phyloP scores from a whole-genome alignment of 106 monocot species.

The Acorus gramineus region DNA sequence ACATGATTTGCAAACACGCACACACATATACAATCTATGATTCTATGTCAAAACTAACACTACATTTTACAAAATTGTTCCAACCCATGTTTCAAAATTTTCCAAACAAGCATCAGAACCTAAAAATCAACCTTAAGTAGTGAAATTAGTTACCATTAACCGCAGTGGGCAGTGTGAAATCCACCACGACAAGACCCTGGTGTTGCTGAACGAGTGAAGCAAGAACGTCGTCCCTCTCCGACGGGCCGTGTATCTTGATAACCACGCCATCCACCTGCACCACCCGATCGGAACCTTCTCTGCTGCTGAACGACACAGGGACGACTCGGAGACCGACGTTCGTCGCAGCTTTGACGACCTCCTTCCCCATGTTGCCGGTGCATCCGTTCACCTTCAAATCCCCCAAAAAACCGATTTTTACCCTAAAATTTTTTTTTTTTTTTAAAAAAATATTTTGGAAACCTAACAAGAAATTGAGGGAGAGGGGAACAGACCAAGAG shows the following conservation, averaged over 20 bases:
- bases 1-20: too few species aligned
- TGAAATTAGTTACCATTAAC: constrained; percentile 27
- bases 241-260: constrained; percentile 42
- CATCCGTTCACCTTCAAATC: constrained; percentile 31
- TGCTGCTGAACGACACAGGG: constrained; percentile 51
- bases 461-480: not conserved
- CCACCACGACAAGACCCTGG: constrained; percentile 68
- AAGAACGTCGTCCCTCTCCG: constrained; percentile 53
- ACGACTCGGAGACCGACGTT: constrained; percentile 30
- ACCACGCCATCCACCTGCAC: constrained; percentile 43
- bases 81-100: too few species aligned
- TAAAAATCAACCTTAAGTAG: not conserved
- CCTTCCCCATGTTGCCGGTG: constrained; percentile 41
- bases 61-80: too few species aligned
- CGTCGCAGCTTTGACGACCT: constrained; percentile 33
- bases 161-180: constrained; percentile 58
- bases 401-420: not conserved
- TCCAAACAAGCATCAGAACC: too few species aligned
- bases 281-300: constrained; percentile 26
- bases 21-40: too few species aligned
- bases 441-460: constrained; percentile 1
- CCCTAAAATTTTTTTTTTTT: not conserved
- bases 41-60: too few species aligned
- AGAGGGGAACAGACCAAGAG: constrained; percentile 1
- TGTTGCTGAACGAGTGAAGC: constrained; percentile 45